These are phyloP conservation scores for Fusarium sp. DNA, from an alignment of 2,329 filamentous ascomycete species.

Conservation along the genomic window DNA sequence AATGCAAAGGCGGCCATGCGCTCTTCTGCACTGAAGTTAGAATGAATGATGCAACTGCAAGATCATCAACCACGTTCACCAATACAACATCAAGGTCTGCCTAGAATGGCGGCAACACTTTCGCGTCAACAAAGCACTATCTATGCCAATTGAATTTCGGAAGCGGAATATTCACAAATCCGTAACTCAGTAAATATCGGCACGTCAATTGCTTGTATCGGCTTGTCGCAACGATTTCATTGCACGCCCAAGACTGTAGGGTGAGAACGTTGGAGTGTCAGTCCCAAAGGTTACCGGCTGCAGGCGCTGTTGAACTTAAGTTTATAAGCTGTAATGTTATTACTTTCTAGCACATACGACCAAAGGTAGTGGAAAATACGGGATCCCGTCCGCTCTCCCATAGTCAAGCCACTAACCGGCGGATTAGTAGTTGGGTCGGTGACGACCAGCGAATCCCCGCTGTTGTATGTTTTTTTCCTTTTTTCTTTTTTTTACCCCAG, in stretches of 20 bases:
- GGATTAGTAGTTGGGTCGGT: constrained; percentile 10
- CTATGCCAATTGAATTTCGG: accelerated
- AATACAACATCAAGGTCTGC: accelerated
- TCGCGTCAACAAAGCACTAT: not conserved
- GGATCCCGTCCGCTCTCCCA: constrained; percentile 7
- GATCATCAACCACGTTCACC: not conserved
- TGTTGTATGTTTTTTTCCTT: not conserved
- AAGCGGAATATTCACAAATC: accelerated
- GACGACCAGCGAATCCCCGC: constrained; percentile 8
- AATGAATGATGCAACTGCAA: accelerated
- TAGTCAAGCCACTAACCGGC: constrained; percentile 10
- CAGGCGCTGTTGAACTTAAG: accelerated
- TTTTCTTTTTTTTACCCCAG: not conserved
- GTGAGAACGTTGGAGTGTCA: not conserved
- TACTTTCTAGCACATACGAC: not conserved
- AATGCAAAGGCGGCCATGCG: accelerated
- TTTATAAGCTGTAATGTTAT: accelerated
- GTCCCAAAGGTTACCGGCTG: not conserved
- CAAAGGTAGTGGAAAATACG: constrained; percentile 10
- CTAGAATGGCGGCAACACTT: too few relatives aligned
- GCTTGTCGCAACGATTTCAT: not conserved
- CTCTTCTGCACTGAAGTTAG: accelerated
- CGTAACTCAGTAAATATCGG: accelerated
- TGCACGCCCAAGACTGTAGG: not conserved
- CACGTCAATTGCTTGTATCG: not conserved